A percentile compares a stretch with the other conserved stretches of the same genome.
Conservation (phyloP, 192 early-diverging fungal genomes). For the Haplosporangium gracile region DNA sequence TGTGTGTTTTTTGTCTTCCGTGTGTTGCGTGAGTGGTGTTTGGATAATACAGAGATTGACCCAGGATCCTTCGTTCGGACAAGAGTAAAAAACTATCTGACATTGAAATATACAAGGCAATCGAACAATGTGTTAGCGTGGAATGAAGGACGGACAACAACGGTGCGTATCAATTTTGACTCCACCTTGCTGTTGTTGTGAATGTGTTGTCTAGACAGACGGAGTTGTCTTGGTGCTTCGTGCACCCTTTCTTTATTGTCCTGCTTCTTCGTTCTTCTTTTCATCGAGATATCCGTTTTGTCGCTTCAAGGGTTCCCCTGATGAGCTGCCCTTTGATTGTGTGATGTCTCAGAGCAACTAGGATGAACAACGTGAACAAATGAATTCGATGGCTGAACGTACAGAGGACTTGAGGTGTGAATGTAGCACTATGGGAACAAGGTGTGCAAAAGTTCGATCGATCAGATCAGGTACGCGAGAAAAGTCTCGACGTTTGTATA, state of each 20-base stretch:
- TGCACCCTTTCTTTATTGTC: neutral
- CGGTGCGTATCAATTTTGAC: neutral
- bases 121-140: neutral
- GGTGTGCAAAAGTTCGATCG: neutral
- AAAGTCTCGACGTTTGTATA: neutral
- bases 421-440: neutral
- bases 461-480: neutral
- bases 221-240: neutral
- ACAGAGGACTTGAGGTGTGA: neutral
- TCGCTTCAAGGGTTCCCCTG: neutral
- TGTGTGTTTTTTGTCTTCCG: too few species aligned
- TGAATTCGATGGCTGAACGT: neutral
- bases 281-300: too few species aligned
- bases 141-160: neutral
- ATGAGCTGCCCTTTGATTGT: neutral
- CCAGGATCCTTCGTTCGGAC: neutral
- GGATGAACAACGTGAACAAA: neutral
- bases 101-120: neutral
- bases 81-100: neutral
- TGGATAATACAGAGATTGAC: neutral
- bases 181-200: neutral
- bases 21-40: too few species aligned
- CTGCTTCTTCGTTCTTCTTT: neutral
- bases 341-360: neutral
- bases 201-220: neutral